Base-by-base conservation (phyloP, 495 filamentous ascomycete genomes). In the Neurospora sp. region DNA sequence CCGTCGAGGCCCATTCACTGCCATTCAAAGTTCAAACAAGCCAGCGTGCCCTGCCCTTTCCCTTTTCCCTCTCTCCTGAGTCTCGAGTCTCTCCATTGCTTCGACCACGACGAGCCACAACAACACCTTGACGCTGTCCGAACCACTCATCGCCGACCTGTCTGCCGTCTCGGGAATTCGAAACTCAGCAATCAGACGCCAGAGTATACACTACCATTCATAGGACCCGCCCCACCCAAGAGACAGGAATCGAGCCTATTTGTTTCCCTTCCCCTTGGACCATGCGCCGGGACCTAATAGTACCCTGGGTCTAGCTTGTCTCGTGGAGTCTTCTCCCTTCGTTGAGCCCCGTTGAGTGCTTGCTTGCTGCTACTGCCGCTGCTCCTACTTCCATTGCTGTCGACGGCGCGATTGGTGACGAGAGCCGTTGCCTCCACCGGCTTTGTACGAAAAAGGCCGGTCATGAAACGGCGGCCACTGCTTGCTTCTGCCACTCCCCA, bases 341-440 rank as follows among this genome's bases (percentile, higher is more conserved):
- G 1, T 41, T 14, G 14, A 42, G 14, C 14, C 40, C 40, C 14
- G 20, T 23, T 23, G 49, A 60, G 49, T 60, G 23, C 23, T 60
- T 49, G n/a, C 44, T 27, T 60, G 49, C 49, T 27, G 49, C 49
- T 60, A 14, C 49, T 60, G 20, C 49, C 20, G 23, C 49, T 60
- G 49, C 46, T 54, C 46, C 46, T 10, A 54, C 46, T 60, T 27
- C 74, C 37, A 72, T 44, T 18, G 73, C 39, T 69, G 70, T 49
- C 66, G 74, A 71, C 70, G 54, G 74, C 74, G n/a, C 75, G 75
- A 77, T 78, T 76, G 74, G 73, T 78, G 74, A 77, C 49, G 49
- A 74, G 62, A 72, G 73, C 39, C 70, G 44, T 76, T 41, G 35
- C 72, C 70, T 71, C 39, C 72, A 44, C 62, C 71, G 72, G 54